Base-by-base conservation (phyloP, 768 basidiomycete genomes). In the Cystoderma amianthinum region DNA sequence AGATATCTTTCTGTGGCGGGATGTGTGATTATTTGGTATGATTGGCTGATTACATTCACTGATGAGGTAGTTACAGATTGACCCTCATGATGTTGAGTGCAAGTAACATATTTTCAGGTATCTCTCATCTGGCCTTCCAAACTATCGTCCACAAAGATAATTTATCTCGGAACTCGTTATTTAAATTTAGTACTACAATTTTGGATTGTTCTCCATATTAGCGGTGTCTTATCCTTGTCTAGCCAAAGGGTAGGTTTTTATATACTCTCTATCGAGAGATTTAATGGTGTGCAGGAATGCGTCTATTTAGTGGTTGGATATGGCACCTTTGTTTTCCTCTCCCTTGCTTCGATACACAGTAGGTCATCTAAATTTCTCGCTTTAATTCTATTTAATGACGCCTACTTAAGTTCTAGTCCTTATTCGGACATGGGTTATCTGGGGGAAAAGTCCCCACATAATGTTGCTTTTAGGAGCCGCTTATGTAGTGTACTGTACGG, bases 81-180 rank as follows among this genome's bases (percentile, higher is more conserved):
- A 30, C 28, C 9, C 3, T 25, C 43, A n/a, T 38, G 15, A 7
- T 15, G 25, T 32, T 15, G 13, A n/a, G n/a, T 16, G 25, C 23
- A 24, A 16, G 15, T 12, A 32, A 15, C 2, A n/a, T 44, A 3
- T 17, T 15, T 25, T 6, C 23, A 51, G 53, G 41, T 49, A 6
- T 46, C 32, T 19, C 39, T 38, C 32, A 47, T 55, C 17, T 55
- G 50, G 51, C 53, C 53, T 1, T 38, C 53, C 13, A 52, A 44
- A 24, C 41, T 42, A 41, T 48, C 53, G 10, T 15, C 38, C 18
- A 47, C 42, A 16, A 55, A 55, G 44, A 33, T 48, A 12, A 48
- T 49, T 15, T 55, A 50, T 32, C 47, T 55, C 18, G 24, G 38
- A 13, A 55, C 47, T 41, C 53, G 53, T n/a, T 52, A 52, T 37